Evolutionary conservation across 2,329 filamentous ascomycete species (phyloP), one percentile per base, ranked within the genome.

Genomic region (Aspergillus sp.): DNA sequence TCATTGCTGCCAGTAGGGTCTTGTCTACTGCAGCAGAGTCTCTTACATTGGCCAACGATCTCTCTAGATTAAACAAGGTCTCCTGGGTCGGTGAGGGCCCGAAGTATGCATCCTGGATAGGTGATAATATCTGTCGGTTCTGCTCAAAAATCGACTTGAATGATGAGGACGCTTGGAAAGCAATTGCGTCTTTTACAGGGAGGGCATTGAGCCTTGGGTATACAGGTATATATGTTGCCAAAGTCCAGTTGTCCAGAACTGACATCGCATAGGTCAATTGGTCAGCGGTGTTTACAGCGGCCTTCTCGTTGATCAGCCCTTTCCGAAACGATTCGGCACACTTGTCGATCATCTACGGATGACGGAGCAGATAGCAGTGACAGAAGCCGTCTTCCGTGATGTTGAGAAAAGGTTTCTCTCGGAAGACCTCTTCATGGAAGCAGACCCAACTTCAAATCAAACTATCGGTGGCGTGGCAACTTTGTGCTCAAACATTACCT

Each of bases 131-230:
- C 44, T 72, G 66, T 30, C 51, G 61, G 15, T 65, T 77, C 57
- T 64, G 61, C 30, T 63, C 61, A 63, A 25, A 61, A 54, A 22
- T 83, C 67, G 72, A 67, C 60, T 39, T 63, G 5, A 49, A 58
- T 10, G 55, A 67, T 54, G 41, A 55, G 47, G 47, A 65, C 53
- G 27, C 53, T 48, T 56, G 66, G 63, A 54, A 67, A 44, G 65
- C 62, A 41, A 51, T 69, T 23, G 66, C 71, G 37, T 72, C 75
- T 41, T 56, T 83, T 5, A 67, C 73, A 17, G 73, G 79, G 3
- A 83, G 84, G 52, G 75, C 81, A 1, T 70, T 91, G 49, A 83
- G 79, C 25, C 66, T 95, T 25, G 88, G 88, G 2, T 88, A 93
- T 66, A 73, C 77, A 46, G 84, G 88, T 86, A 74, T 4, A 62